Evolutionary conservation across 2,329 filamentous ascomycete genomes (phyloP).

Genomic region (Ascochyta lentis): DNA sequence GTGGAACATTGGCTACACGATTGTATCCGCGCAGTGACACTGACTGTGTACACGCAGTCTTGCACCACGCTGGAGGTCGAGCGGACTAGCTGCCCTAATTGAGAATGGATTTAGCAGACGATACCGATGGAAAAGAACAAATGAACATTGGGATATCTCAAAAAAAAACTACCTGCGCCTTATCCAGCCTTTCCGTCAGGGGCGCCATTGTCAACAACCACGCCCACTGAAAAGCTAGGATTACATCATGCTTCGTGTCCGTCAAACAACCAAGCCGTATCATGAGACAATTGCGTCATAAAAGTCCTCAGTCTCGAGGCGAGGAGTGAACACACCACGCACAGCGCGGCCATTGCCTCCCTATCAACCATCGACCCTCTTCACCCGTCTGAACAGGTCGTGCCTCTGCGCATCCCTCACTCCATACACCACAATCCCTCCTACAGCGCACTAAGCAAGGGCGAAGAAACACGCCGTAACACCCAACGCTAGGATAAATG

Average conservation of each 20-base stretch:
- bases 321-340: not conserved
- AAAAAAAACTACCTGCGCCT: not conserved
- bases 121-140: not conserved
- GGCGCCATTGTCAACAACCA: not conserved
- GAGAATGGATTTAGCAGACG: not conserved
- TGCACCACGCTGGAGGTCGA: not conserved
- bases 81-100: not conserved
- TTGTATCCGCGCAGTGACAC: slow-evolving; percentile 1
- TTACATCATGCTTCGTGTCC: not conserved
- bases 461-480: slow-evolving; percentile 4
- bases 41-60: not conserved
- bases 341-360: not conserved
- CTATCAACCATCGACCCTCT: not conserved
- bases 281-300: not conserved
- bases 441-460: slow-evolving; percentile 2
- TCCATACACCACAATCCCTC: not conserved
- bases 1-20: slow-evolving; percentile 1
- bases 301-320: not conserved
- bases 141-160: slow-evolving; percentile 8
- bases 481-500: not conserved
- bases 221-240: too few species aligned
- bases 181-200: not conserved
- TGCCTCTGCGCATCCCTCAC: not conserved
- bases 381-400: not conserved
- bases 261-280: not conserved